These are phyloP conservation scores for Apiospora malaysiana DNA, from an alignment of 2,329 filamentous ascomycete genomes.

Conservation along the genomic window DNA sequence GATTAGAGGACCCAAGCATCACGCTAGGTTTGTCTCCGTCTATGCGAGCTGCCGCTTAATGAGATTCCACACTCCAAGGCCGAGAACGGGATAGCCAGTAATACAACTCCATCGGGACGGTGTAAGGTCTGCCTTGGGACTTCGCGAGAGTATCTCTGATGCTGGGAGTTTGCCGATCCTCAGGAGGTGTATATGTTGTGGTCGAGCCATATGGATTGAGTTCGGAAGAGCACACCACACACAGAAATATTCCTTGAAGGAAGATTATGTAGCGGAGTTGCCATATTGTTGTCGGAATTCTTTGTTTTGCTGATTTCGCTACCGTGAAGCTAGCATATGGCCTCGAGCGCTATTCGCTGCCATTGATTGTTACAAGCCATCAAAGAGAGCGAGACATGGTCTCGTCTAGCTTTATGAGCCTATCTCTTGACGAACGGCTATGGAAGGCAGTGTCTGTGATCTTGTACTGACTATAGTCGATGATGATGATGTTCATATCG, in stretches of 20 bases:
- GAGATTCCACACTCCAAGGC: constrained; percentile 17
- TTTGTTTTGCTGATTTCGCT: constrained; percentile 62
- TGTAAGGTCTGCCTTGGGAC: constrained; percentile 3
- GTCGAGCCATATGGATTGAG: constrained; percentile 3
- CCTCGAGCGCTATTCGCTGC: constrained; percentile 66
- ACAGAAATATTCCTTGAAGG: constrained; percentile 45
- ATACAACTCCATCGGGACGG: background rate
- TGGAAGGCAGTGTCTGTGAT: constrained; percentile 44
- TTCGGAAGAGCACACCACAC: constrained; percentile 35
- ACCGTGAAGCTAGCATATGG: constrained; percentile 78
- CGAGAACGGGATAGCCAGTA: background rate
- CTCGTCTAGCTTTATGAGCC: constrained; percentile 50
- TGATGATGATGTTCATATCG: constrained; percentile 28
- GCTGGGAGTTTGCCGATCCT: constrained; percentile 8
- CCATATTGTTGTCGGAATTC: constrained; percentile 53
- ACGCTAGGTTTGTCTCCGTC: constrained; percentile 23
- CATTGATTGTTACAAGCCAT: constrained; percentile 58
- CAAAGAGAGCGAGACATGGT: constrained; percentile 45
- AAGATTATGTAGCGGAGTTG: constrained; percentile 50
- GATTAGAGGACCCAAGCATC: constrained; percentile 20
- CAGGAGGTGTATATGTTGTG: constrained; percentile 29
- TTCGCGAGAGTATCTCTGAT: background rate
- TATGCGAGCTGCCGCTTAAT: constrained; percentile 30
- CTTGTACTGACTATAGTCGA: constrained; percentile 43
- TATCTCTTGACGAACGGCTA: constrained; percentile 54